phyloP scores from a whole-genome alignment of 139 green algal genomes.

The Micractinium conductrix region DNA sequence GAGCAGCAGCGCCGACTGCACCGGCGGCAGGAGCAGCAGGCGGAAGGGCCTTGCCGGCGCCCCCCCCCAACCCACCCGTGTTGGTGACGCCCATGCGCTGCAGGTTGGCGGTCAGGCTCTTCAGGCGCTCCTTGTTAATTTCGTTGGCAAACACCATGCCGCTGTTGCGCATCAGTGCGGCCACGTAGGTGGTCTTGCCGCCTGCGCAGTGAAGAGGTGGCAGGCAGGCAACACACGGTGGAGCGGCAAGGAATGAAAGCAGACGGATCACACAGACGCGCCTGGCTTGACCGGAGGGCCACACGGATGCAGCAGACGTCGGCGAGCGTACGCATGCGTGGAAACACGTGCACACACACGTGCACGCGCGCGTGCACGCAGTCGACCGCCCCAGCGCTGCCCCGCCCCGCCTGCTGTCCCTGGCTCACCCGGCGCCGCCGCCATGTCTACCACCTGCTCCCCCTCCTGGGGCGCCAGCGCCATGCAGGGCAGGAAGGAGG shows the following conservation, averaged over 20 bases:
- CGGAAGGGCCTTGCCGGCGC: no score
- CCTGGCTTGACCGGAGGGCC: no score
- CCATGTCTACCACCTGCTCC: constrained; percentile 96
- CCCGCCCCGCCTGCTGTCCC: no score
- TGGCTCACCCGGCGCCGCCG: constrained; percentile 85
- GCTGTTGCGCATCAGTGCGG: constrained; percentile 96
- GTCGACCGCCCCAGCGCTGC: no score
- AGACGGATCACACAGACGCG: no score
- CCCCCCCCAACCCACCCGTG: constrained; percentile 26
- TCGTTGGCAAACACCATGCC: constrained; percentile 97
- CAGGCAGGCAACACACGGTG: neutral
- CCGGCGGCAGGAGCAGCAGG: no score
- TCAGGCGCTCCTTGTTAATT: constrained; percentile 91
- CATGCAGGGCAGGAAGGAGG: constrained; percentile 98
- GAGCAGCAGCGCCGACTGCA: no score
- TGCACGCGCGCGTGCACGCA: no score
- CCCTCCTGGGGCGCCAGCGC: constrained; percentile 91
- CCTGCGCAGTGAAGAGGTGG: constrained; percentile 50
- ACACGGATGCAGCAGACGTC: no score
- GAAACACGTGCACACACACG: no score
- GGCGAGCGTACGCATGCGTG: no score
- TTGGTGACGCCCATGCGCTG: constrained; percentile 97
- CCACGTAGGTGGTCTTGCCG: constrained; percentile 98
- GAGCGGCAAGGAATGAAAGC: neutral
- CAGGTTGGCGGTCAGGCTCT: constrained; percentile 92